phyloP scores from a whole-genome alignment of 495 filamentous ascomycete species.

The Tuber magnatum region DNA sequence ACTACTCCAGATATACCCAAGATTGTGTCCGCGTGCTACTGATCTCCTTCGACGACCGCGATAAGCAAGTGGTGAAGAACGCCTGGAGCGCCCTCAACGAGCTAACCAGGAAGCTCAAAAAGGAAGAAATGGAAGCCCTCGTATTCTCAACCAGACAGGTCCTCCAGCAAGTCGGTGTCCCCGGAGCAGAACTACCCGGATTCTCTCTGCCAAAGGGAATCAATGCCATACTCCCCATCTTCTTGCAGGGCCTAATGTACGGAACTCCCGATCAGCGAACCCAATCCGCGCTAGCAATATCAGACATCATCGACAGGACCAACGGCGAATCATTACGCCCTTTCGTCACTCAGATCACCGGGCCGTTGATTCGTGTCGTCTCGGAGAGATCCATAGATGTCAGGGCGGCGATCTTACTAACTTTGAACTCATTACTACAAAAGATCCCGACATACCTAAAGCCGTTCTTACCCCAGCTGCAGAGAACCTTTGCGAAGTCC shows the following conservation, averaged over 20 bases:
- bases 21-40: conserved; percentile 84
- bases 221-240: conserved; percentile 91
- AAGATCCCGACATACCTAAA: conserved; percentile 95
- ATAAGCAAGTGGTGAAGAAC: conserved; percentile 78
- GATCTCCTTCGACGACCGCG: conserved; percentile 82
- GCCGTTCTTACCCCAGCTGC: conserved; percentile 92
- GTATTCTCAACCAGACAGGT: conserved; percentile 77
- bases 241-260: conserved; percentile 95
- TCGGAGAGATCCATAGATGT: conserved; percentile 92
- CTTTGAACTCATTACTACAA: conserved; percentile 87
- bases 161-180: conserved; percentile 76
- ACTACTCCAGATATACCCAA: conserved; percentile 89
- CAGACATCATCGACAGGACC: conserved; percentile 88
- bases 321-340: conserved; percentile 74
- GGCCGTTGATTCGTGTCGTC: conserved; percentile 92
- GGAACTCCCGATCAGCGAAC: conserved; percentile 85
- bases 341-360: conserved; percentile 95
- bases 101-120: conserved; percentile 79
- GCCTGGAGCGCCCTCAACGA: conserved; percentile 84
- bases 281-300: conserved; percentile 84
- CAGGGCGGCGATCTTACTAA: conserved; percentile 88
- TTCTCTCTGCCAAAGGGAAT: conserved; percentile 96
- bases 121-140: conserved; percentile 97
- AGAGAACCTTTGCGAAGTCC: conserved; percentile 92
- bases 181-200: conserved; percentile 75